These are phyloP conservation scores for Penicillium manginii DNA, from an alignment of 495 filamentous ascomycete genomes.

Conservation along the genomic window DNA sequence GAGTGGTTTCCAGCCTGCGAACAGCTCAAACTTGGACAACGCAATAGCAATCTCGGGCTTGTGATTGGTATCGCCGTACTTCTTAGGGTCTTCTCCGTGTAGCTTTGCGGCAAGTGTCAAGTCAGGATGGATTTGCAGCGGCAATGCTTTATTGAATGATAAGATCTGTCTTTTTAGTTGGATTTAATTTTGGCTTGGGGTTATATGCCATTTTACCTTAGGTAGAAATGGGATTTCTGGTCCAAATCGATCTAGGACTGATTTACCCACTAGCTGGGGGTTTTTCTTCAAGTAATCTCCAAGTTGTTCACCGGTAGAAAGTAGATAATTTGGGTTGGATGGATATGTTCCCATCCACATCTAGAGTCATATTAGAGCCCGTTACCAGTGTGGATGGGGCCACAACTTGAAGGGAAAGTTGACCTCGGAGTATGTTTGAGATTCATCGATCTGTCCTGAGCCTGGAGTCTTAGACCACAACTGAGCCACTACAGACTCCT, in stretches of 20 bases:
- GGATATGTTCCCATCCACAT: slow-evolving; percentile 89
- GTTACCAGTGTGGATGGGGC: neutral
- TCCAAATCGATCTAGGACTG: slow-evolving; percentile 65
- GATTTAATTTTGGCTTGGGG: neutral
- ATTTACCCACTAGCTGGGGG: slow-evolving; percentile 66
- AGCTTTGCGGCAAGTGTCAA: slow-evolving; percentile 65
- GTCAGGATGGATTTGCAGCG: slow-evolving; percentile 80
- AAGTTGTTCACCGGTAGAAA: slow-evolving; percentile 65
- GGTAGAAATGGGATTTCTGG: slow-evolving; percentile 73
- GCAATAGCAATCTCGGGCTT: slow-evolving; percentile 85
- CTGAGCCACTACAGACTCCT: slow-evolving; percentile 43
- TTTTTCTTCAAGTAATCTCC: slow-evolving; percentile 67
- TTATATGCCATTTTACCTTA: slow-evolving; percentile 50
- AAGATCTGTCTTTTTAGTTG: slow-evolving; percentile 53
- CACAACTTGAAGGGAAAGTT: neutral
- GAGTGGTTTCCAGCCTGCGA: slow-evolving; percentile 75
- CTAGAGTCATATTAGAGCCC: slow-evolving; percentile 24
- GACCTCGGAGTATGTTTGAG: slow-evolving; percentile 53
- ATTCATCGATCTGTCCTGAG: slow-evolving; percentile 38
- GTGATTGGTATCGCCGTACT: slow-evolving; percentile 75
- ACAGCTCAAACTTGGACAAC: slow-evolving; percentile 76
- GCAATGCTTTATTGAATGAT: slow-evolving; percentile 77
- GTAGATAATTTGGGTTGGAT: slow-evolving; percentile 64
- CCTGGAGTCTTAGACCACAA: slow-evolving; percentile 50
- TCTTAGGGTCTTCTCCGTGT: slow-evolving; percentile 63